Evolutionary conservation across 176 grass and related monocot genomes (phyloP), one percentile per base, ranked within the genome.

Genomic region (Poa pratensis): DNA sequence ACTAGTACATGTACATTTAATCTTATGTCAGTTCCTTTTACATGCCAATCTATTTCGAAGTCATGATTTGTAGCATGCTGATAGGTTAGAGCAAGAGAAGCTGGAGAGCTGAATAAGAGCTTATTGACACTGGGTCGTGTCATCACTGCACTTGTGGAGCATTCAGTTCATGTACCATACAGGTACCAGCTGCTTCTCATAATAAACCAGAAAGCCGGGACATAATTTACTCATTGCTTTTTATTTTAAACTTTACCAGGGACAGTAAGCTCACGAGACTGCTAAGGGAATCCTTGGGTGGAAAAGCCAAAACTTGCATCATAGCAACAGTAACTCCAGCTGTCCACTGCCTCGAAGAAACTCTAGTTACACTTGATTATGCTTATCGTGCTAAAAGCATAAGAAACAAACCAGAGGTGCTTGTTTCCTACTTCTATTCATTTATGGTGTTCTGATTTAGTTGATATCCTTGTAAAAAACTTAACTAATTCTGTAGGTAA

Each of bases 291-390:
- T 97, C 95, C 42, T 94, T 97, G 75, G 95, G 95, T 63, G 95
- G 95, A 59, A 97, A 94, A 87, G 90, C 95, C 75, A 97, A 97
- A 88, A 97, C 95, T 65, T 97, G 95, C 74, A 89, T 97, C 68
- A 94, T 97, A 83, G 95, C 95, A 78, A 97, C 95, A 19, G 85
- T 97, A 52, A 94, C 95, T 89, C 92, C 95, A 69, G 91, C 92
- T 58, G 45, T 78, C 82, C 68, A 86, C 60, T 97, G 69, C 62
- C 74, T 97, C 78, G 95, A 97, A 75, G 95, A 97, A 87, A 97
- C 95, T 62, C 64, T 92, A 73, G 86, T 90, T 42, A 97, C 95
- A 72, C 92, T 97, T 89, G 95, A 97, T 87, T 97, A 97, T 73
- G 95, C 95, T 80, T 92, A 83, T 70, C 92, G 84, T 83, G 95